Evolutionary conservation across 345 rosid species (phyloP), one percentile per base, ranked within the genome.

Genomic region (Jatropha curcas): DNA sequence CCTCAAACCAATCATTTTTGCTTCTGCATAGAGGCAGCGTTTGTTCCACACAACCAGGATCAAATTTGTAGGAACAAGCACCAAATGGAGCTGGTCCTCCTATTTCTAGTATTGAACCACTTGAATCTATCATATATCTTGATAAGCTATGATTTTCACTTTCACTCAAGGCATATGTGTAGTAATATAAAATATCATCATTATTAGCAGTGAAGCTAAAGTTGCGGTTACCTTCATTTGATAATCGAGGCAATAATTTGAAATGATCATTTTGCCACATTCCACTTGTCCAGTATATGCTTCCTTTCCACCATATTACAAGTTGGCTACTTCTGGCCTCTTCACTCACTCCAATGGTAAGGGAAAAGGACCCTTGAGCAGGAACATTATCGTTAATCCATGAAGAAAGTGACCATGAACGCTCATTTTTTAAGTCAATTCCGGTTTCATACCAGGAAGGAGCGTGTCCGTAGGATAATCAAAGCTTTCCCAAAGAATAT

Each of bases 401-500:
- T 14, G 78, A 74, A 7, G 63, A 70, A 7, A 79, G 41, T 0
- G 50, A 63, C 77, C 78, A 73, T 0, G 1, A 0, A 2, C 13
- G 56, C 19, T 35, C 39, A 31, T 50, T 67, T 24, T 20, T 60
- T 3, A 0, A 20, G 20, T 64, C 33, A 1, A 37, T 0, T 11
- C 82, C 82, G n/a, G 50, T 48, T 78, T 74, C 82, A 74, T 79
- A 1, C 78, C 75, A 20, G 82, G 82, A 12, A 79, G 71, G 64
- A 77, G 65, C 5, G 84, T 84, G 39, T 84, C 79, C 0, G 84
- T 84, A 14, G 85, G 88, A 60, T 77, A 73, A 61, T 84, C 88
- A 53, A 84, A 84, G 60, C 82, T 84, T 56, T 84, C 67, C 86
- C 86, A 82, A 31, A 84, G 33, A 16, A 55, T 8, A 7, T 35